phyloP scores from a whole-genome alignment of 331 rosid species.

The Saraca asoca region DNA sequence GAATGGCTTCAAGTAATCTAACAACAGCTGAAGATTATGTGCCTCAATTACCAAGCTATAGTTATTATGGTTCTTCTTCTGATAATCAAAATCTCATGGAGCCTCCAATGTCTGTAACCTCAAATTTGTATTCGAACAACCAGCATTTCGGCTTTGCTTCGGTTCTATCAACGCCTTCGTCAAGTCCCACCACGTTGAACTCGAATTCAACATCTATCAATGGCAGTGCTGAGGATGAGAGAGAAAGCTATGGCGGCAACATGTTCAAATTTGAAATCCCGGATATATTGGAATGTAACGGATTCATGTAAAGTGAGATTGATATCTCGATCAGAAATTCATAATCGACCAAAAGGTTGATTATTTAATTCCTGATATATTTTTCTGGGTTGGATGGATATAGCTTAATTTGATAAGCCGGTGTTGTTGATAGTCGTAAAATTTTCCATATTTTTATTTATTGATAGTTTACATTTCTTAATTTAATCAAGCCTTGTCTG shows the following conservation, averaged over 20 bases:
- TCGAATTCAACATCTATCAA: slow-evolving; percentile 62
- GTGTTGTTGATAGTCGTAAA: background rate
- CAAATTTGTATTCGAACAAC: slow-evolving; percentile 51
- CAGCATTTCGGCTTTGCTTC: slow-evolving; percentile 55
- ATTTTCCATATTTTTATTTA: too few relatives aligned
- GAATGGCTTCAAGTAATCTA: slow-evolving; percentile 29
- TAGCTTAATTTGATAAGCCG: background rate
- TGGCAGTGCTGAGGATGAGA: slow-evolving; percentile 63
- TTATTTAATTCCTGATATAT: slow-evolving; percentile 14
- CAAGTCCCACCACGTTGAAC: slow-evolving; percentile 60
- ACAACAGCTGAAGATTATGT: slow-evolving; percentile 35
- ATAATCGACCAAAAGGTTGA: slow-evolving; percentile 24
- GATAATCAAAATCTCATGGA: slow-evolving; percentile 36
- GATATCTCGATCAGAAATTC: slow-evolving; percentile 12
- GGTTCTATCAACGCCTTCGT: slow-evolving; percentile 63
- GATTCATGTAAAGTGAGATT: slow-evolving; percentile 38
- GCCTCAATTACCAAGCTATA: slow-evolving; percentile 41
- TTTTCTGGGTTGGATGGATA: background rate
- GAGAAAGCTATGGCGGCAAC: slow-evolving; percentile 64
- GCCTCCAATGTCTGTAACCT: slow-evolving; percentile 45
- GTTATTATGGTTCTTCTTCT: slow-evolving; percentile 21
- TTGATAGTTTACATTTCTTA: too few relatives aligned
- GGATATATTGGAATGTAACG: slow-evolving; percentile 50
- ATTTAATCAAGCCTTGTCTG: background rate
- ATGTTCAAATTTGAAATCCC: slow-evolving; percentile 54